These are phyloP conservation scores for Trifolium dubium DNA, from an alignment of 306 rosid species.

Conservation along the genomic window DNA sequence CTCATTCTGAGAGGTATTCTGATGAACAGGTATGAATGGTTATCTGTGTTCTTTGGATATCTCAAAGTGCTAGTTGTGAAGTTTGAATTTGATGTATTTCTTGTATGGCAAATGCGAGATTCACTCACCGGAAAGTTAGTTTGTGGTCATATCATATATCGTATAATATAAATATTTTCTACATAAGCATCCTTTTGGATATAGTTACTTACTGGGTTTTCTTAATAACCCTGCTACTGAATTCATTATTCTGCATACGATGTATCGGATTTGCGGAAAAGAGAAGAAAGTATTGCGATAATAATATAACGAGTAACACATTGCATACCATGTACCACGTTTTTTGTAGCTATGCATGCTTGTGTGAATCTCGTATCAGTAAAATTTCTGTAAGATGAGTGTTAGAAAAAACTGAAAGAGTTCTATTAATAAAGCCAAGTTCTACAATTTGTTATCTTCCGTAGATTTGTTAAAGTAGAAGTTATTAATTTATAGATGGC, in stretches of 20 bases:
- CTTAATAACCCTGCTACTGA: neutral
- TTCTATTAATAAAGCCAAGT: too few species aligned
- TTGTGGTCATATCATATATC: neutral
- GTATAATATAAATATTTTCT: too few species aligned
- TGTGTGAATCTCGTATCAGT: neutral
- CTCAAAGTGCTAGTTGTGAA: slow-evolving; percentile 11
- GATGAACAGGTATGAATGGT: slow-evolving; percentile 70
- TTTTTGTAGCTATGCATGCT: neutral
- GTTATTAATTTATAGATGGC: too few species aligned
- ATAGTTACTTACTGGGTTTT: too few species aligned
- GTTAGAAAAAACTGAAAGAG: neutral
- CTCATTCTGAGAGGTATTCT: slow-evolving; percentile 74
- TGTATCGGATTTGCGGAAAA: neutral
- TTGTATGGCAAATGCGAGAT: neutral
- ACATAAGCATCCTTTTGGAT: too few species aligned
- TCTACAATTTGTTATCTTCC: too few species aligned
- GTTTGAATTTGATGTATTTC: slow-evolving; percentile 14
- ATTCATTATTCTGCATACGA: neutral
- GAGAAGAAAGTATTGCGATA: neutral
- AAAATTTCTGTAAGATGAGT: slow-evolving; percentile 12
- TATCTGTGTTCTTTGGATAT: neutral
- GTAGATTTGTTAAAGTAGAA: too few species aligned
- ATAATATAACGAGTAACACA: neutral
- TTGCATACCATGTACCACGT: neutral
- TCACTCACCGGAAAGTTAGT: slow-evolving; percentile 6